These are phyloP conservation scores for Erodium moschatum DNA, from an alignment of 441 rosid species.

Conservation along the genomic window DNA sequence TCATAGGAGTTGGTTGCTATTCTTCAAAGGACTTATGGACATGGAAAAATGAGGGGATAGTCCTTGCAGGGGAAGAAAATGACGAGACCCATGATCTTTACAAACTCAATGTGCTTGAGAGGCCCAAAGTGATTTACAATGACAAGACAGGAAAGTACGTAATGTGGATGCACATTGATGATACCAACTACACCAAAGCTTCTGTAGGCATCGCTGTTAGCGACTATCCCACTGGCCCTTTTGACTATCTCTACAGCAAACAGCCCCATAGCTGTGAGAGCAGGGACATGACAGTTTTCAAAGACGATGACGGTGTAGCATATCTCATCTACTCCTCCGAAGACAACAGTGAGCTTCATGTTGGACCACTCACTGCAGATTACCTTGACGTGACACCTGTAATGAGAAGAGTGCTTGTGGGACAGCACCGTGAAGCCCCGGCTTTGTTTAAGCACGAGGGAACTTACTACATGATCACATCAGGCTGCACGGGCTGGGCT, in stretches of 20 bases:
- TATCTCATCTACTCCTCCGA: constrained; percentile 77
- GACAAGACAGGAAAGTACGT: constrained; percentile 60
- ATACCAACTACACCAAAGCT: constrained; percentile 88
- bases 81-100: constrained; percentile 69
- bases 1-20: constrained; percentile 90
- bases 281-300: constrained; percentile 85
- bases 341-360: constrained; percentile 81
- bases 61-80: constrained; percentile 58
- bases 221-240: constrained; percentile 71
- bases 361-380: constrained; percentile 65
- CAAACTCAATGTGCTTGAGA: constrained; percentile 76
- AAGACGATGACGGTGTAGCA: constrained; percentile 68
- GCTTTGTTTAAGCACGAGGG: constrained; percentile 67
- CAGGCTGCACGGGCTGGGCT: constrained; percentile 95
- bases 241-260: constrained; percentile 59
- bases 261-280: constrained; percentile 79
- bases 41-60: constrained; percentile 86
- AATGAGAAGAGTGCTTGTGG: constrained; percentile 52
- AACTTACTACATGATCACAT: constrained; percentile 80
- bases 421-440: constrained; percentile 82
- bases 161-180: constrained; percentile 98
- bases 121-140: constrained; percentile 86
- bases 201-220: constrained; percentile 69
- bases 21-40: constrained; percentile 86
- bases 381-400: constrained; percentile 54